Base-by-base conservation (phyloP, 2,329 filamentous ascomycete species). In the Colletotrichum incanum region DNA sequence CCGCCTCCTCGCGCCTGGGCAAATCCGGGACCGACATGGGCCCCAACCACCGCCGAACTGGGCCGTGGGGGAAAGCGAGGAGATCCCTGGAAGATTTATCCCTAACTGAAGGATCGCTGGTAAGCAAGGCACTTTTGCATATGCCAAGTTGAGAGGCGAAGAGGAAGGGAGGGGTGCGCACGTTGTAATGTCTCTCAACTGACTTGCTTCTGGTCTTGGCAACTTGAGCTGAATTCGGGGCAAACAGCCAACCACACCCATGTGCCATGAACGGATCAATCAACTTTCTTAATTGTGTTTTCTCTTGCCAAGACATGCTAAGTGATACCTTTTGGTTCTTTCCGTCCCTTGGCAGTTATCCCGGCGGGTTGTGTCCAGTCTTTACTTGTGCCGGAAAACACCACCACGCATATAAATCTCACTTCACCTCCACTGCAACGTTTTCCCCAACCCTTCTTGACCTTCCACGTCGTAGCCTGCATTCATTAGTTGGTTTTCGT, bases 1-100 rank as follows among this genome's bases (percentile, higher is more conserved):
- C 65, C 59, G 59, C 65, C 65, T 68, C 59, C 50, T 69, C 23
- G 58, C 65, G 69, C 23, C 58, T 67, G 43, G 64, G 56, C 64
- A 39, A 8, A 63, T 41, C 41, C 58, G 23, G 52, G 12, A 11
- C 45, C 12, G 28, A 23, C 59, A 60, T 43, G 69, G 59, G 20
- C 41, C 28, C 14, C 45, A 16, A 18, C 14, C 47, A 31, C 47
- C 34, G 8, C 18, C 11, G n/a, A 39, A 50, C 5, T 41, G 60
- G 34, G n/a, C 12, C 60, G 3, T 52, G 50, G 5, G 9, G 23
- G 18, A 41, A 12, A 20, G 23, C 34, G 23, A 63, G 37, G 59
- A 14, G 9, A 23, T 43, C 23, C 23, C 23, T 52, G 59, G 20
- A 23, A n/a, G 1, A 14, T 20, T 5, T n/a, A 34, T 55, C 31